Conservation (phyloP, 1,284 basidiomycete species). For the Phlebopus sp. region DNA sequence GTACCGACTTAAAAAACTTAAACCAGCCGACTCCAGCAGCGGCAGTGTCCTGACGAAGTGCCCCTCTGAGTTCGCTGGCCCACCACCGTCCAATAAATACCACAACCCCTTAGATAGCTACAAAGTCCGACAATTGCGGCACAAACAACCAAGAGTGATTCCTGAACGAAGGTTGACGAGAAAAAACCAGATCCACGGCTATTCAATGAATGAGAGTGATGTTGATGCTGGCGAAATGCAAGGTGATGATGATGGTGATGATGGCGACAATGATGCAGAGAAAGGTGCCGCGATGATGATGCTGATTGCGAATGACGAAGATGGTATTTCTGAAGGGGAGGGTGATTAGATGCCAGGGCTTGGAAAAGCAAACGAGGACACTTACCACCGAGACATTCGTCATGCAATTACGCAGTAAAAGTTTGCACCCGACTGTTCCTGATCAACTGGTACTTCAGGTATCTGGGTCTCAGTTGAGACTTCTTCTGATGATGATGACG, state of each 20-base stretch:
- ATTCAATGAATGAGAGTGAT: slow-evolving; percentile 7
- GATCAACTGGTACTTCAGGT: slow-evolving; percentile 16
- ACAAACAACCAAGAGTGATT: slow-evolving; percentile 5
- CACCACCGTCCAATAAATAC: slow-evolving; percentile 6
- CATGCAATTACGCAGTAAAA: slow-evolving; percentile 18
- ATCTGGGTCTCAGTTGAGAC: neutral
- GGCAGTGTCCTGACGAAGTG: slow-evolving; percentile 11
- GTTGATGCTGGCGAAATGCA: slow-evolving; percentile 7
- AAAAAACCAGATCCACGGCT: slow-evolving; percentile 7
- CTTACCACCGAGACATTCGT: slow-evolving; percentile 13
- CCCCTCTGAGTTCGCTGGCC: neutral
- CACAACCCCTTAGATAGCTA: slow-evolving; percentile 1
- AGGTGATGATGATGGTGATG: neutral
- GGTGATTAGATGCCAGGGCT: slow-evolving; percentile 1
- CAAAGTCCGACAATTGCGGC: slow-evolving; percentile 14
- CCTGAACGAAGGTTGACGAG: slow-evolving; percentile 14
- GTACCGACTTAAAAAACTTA: too few relatives aligned
- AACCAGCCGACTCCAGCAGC: neutral
- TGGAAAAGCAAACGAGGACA: neutral
- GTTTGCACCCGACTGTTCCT: neutral
- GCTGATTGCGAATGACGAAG: neutral
- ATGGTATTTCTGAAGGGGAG: slow-evolving; percentile 4
- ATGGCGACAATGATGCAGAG: neutral
- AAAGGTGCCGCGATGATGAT: neutral
- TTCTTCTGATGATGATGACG: neutral